Base-by-base conservation (phyloP, 495 filamentous ascomycete genomes). In the Sporormia fimetaria region DNA sequence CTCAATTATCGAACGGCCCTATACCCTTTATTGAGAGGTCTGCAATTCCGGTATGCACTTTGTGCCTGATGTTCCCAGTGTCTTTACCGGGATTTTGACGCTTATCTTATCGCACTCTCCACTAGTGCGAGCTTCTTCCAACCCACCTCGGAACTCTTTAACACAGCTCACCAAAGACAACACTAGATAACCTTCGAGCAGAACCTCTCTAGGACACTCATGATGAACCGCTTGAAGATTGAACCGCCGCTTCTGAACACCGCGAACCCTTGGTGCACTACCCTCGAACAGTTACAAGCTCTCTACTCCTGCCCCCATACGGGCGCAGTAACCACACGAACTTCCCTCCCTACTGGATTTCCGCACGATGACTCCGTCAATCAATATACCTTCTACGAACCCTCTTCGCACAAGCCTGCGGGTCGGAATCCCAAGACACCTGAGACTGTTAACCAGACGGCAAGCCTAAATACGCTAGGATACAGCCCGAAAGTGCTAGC, bases 311-410 rank as follows among this genome's bases (percentile, higher is more conserved):
- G 67, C 41, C 60, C 70, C 0, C 60, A 67, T 44, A 82, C 75
- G 0, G 80, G 80, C 24, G 80, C 78, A 2, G 71, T 83, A 16
- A 85, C 81, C 4, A 81, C 72, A 3, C 65, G 80, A 9, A 84
- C 80, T 10, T 66, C 73, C 3, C 65, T 79, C 4, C 57, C 74
- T 15, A 28, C 58, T 7, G 76, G 72, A 21, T 85, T 83, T 56
- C 44, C 56, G 1, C 74, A 83, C 50, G 63, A 80, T 43, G 44
- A 62, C 9, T 24, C 28, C 0, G 45, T 60, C 23, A 63, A 68
- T 36, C 65, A 68, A 53, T 63, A 59, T 26, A 54, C 57, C 24
- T 68, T 66, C 52, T 63, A 62, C 43, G 44, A 60, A 23, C 53
- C 51, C 7, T 24, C 28, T n/a, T 40, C 55, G 17, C 54, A 59